Percentiles rank a stretch among this genome's conserved stretches.
phyloP scores from a whole-genome alignment of 768 basidiomycete genomes.

The Serendipita vermifera region DNA sequence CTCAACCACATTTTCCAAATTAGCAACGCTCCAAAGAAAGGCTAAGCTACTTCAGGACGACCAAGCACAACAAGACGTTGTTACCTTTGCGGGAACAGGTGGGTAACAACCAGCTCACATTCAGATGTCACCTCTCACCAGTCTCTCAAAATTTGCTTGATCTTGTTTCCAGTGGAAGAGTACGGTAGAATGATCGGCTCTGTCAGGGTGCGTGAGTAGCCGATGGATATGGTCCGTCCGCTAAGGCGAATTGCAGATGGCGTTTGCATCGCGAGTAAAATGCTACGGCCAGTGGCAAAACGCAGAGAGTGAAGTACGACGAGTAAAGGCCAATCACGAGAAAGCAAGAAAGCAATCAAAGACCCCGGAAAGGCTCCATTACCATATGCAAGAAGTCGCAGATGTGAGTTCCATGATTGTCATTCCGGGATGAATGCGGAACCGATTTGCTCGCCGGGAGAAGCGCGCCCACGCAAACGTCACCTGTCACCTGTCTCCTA shows the following conservation, averaged over 20 bases:
- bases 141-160: constrained; percentile 5
- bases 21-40: constrained; percentile 63
- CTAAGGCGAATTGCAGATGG: constrained; percentile 37
- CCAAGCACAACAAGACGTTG: constrained; percentile 73
- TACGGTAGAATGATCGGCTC: constrained; percentile 85
- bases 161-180: constrained; percentile 49
- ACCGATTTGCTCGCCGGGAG: too few species aligned
- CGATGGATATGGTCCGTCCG: not conserved
- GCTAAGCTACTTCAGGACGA: constrained; percentile 59
- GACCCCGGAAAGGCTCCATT: constrained; percentile 53
- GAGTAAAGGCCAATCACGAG: constrained; percentile 66
- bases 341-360: constrained; percentile 67
- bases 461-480: too few species aligned
- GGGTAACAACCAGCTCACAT: too few species aligned
- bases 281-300: constrained; percentile 70
- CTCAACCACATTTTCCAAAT: constrained; percentile 49
- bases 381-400: constrained; percentile 64
- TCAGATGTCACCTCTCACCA: too few species aligned
- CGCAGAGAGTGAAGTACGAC: constrained; percentile 59
- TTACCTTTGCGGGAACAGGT: constrained; percentile 69
- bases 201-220: constrained; percentile 48
- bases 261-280: constrained; percentile 78
- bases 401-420: constrained; percentile 62
- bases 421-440: not conserved
- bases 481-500: not conserved